Base-by-base conservation (phyloP, 2,329 filamentous ascomycete species). In the Stenocarpella maydis region DNA sequence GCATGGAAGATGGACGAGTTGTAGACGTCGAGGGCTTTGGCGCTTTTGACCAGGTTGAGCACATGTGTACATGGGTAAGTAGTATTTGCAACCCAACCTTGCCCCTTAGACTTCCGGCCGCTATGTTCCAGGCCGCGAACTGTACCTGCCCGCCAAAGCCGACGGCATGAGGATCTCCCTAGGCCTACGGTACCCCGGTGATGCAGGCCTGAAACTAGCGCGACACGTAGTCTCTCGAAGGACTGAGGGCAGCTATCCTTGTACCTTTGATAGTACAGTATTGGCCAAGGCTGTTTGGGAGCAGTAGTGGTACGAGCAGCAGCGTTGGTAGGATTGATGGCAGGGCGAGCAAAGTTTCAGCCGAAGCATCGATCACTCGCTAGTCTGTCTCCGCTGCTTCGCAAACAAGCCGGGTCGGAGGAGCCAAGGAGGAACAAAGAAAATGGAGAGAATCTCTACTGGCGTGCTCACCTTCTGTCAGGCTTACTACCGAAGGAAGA, bases 11-110 rank as follows among this genome's bases (percentile, higher is more conserved):
- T 63, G 43, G 28, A 15, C 58, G 24, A 34, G 10, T 49, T 34
- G 26, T 21, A 63, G 43, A 12, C 28, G n/a, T 21, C 26, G 43
- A 63, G 37, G n/a, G 7, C 34, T 28, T 49, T 8, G 28, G 31
- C 41, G 58, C 58, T 34, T 17, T 21, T 19, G 43, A 47, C 43
- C 43, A 63, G 58, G n/a, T n/a, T n/a, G n/a, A n/a, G n/a, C n/a
- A n/a, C n/a, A n/a, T n/a, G n/a, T n/a, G n/a, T n/a, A n/a, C n/a
- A n/a, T n/a, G n/a, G 41, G n/a, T 63, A n/a, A 49, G 58, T 49
- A 49, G 43, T 28, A 63, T 4, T 37, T 49, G 58, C 28, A 63
- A 63, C 58, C 58, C 58, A 28, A 63, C 21, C 2, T 14, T 47
- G 26, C 58, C 58, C 58, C 41, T 45, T 63, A 31, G 41, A 37